A percentile compares a stretch with the other conserved stretches of the same genome.
phyloP scores from a whole-genome alignment of 2,329 filamentous ascomycete genomes.

The Monilinia aucupariae region DNA sequence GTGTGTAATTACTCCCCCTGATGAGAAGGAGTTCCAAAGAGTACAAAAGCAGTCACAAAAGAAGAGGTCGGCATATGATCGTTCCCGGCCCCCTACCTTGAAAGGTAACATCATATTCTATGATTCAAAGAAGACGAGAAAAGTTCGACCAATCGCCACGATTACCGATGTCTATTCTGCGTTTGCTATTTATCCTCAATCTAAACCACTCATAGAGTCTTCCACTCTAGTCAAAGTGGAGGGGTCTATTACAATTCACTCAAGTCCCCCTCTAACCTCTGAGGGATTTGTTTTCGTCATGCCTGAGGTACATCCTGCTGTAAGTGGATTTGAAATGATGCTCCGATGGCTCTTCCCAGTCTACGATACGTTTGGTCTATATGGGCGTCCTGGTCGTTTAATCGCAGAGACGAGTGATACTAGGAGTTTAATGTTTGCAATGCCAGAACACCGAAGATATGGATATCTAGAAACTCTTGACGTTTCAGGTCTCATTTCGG shows the following conservation, averaged over 20 bases:
- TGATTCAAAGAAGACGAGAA: conserved; percentile 85
- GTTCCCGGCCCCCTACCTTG: conserved; percentile 57
- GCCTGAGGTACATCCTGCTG: conserved; percentile 88
- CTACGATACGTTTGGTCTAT: conserved; percentile 87
- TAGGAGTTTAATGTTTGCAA: conserved; percentile 94
- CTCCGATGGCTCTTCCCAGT: conserved; percentile 87
- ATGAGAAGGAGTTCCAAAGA: conserved; percentile 87
- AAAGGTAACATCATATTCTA: conserved; percentile 95
- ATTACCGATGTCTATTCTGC: conserved; percentile 87
- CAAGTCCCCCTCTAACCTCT: conserved; percentile 66
- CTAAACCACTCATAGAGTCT: conserved; percentile 87
- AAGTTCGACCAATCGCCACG: conserved; percentile 81
- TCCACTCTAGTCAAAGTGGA: conserved; percentile 94
- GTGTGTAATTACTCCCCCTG: conserved; percentile 88
- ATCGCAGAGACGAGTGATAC: conserved; percentile 83
- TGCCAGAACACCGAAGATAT: conserved; percentile 82
- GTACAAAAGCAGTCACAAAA: conserved; percentile 78
- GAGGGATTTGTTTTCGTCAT: conserved; percentile 98
- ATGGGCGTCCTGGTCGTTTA: conserved; percentile 80
- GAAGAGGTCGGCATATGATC: conserved; percentile 76
- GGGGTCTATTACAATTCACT: conserved; percentile 82
- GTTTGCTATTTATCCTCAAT: conserved; percentile 93
- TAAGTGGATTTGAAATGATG: conserved; percentile 93
- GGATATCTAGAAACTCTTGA: conserved; percentile 89
- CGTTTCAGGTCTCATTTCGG: conserved; percentile 72